Conservation (phyloP, 1,284 basidiomycete species). For the Phaffia rhodozyma region DNA sequence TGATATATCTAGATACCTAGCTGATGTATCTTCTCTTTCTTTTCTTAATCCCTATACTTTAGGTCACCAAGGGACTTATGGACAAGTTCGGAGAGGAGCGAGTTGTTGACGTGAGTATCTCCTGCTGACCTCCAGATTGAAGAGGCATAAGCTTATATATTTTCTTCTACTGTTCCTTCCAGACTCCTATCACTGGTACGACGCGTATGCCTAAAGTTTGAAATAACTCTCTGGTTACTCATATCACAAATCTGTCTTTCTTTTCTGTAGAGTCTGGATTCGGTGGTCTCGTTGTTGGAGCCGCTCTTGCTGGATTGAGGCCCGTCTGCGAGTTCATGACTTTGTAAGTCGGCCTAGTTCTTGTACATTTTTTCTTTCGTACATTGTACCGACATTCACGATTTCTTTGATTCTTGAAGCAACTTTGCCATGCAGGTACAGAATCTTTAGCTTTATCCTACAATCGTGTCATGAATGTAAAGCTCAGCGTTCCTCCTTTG, state of each 20-base stretch:
- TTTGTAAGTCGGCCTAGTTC: constrained; percentile 36
- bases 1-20: background rate
- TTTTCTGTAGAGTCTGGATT: constrained; percentile 85
- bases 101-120: constrained; percentile 61
- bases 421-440: constrained; percentile 76
- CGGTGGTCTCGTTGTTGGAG: constrained; percentile 89
- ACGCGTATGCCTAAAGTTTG: background rate
- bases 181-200: constrained; percentile 19
- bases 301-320: constrained; percentile 83
- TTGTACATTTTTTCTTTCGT: constrained; percentile 2
- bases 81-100: constrained; percentile 99
- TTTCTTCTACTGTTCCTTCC: background rate
- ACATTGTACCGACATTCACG: background rate
- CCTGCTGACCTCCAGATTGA: background rate
- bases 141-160: background rate
- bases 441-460: background rate
- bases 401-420: constrained; percentile 18
- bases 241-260: background rate
- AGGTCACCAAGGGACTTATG: constrained; percentile 93
- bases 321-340: constrained; percentile 99
- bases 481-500: background rate
- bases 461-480: constrained; percentile 1
- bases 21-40: background rate
- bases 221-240: background rate
- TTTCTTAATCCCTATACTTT: background rate